Percentiles rank a stretch among this genome's conserved stretches.
phyloP scores from a whole-genome alignment of 441 rosid species.

The Populus hybrid region DNA sequence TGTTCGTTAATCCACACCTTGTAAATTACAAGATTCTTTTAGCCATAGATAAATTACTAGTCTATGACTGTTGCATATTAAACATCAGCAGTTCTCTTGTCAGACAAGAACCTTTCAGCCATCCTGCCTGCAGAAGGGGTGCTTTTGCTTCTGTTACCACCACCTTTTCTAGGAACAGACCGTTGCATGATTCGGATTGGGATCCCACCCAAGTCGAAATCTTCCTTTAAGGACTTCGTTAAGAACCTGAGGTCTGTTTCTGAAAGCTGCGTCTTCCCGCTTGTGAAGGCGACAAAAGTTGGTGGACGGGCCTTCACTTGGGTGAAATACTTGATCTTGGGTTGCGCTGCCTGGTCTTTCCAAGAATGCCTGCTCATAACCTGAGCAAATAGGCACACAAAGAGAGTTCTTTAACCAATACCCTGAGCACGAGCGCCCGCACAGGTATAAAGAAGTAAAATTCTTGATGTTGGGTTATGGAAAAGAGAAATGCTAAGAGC shows the following conservation, averaged over 20 bases:
- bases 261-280: conserved; percentile 57
- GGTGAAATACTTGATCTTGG: conserved; percentile 89
- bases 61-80: conserved; percentile 6
- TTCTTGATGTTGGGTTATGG: neutral
- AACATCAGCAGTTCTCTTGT: conserved; percentile 46
- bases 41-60: neutral
- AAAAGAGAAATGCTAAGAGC: neutral
- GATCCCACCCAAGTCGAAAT: conserved; percentile 85
- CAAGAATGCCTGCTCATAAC: conserved; percentile 96
- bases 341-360: conserved; percentile 85
- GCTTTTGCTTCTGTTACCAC: conserved; percentile 27
- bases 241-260: conserved; percentile 78
- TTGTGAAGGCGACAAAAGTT: conserved; percentile 82
- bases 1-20: neutral
- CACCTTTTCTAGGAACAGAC: conserved; percentile 31
- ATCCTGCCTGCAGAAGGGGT: conserved; percentile 23
- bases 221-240: conserved; percentile 85
- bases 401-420: neutral
- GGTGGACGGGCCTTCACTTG: conserved; percentile 99
- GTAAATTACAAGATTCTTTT: neutral
- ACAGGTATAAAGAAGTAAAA: neutral
- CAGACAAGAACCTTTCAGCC: conserved; percentile 43
- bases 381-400: conserved; percentile 32
- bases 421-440: too few species aligned
- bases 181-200: conserved; percentile 89